Percentiles rank a stretch among this genome's conserved stretches.
These are phyloP conservation scores for Melastoma candidum DNA, from an alignment of 441 rosid genomes.

Conservation along the genomic window DNA sequence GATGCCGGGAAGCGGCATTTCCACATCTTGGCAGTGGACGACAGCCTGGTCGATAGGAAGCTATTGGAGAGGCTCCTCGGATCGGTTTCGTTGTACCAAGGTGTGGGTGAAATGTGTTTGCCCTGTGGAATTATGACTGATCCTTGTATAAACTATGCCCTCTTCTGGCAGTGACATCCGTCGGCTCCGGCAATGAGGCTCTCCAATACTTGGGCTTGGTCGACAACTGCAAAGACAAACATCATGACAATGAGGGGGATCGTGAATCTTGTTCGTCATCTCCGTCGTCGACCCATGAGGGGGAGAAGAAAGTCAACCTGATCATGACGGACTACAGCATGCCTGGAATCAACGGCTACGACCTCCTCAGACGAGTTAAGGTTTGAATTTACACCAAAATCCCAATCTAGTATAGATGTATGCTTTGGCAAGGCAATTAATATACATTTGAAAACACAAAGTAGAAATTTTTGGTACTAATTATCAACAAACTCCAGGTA, in stretches of 20 bases:
- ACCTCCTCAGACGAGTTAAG: conserved; percentile 40
- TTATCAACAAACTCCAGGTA: conserved; percentile 16
- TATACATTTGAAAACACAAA: conserved; percentile 12
- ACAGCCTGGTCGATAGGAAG: conserved; percentile 32
- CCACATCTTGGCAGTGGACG: conserved; percentile 38
- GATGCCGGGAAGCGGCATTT: conserved; percentile 11
- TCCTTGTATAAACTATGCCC: neutral
- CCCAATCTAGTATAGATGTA: conserved; percentile 27
- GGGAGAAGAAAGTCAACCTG: conserved; percentile 30
- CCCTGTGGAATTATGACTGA: neutral
- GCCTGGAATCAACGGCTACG: conserved; percentile 48
- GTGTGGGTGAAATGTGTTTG: neutral
- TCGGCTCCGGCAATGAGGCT: conserved; percentile 32
- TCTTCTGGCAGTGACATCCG: conserved; percentile 24
- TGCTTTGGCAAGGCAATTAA: conserved; percentile 35
- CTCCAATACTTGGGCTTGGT: conserved; percentile 31
- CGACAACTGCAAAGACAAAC: conserved; percentile 15
- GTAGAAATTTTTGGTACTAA: no score
- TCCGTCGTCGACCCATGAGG: conserved; percentile 1
- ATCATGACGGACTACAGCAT: conserved; percentile 41
- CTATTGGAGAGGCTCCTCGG: conserved; percentile 33
- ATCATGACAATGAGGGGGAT: neutral
- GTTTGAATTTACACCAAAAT: conserved; percentile 23
- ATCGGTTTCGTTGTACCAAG: conserved; percentile 27
- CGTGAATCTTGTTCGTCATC: conserved; percentile 15